Conservation (phyloP, 1,139 yeast genomes). For the Taphrina pruni region DNA sequence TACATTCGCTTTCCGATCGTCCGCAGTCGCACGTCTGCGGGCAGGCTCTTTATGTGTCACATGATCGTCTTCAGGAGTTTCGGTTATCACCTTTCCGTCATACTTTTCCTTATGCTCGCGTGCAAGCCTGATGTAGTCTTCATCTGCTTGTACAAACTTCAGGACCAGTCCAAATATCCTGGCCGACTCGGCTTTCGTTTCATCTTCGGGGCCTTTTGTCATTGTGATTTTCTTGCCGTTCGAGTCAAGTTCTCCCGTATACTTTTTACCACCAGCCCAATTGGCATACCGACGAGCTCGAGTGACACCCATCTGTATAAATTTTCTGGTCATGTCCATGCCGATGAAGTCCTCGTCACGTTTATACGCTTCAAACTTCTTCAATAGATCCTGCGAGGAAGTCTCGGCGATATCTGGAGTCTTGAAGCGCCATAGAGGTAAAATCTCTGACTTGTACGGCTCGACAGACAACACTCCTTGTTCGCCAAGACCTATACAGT, state of each 20-base stretch:
- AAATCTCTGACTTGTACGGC: slow-evolving; percentile 38
- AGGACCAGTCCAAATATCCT: slow-evolving; percentile 33
- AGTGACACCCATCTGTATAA: slow-evolving; percentile 41
- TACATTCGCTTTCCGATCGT: neutral
- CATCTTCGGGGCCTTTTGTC: slow-evolving; percentile 31
- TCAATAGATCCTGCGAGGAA: slow-evolving; percentile 10
- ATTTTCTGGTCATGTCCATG: slow-evolving; percentile 40
- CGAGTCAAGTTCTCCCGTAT: slow-evolving; percentile 28
- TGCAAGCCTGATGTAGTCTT: slow-evolving; percentile 6
- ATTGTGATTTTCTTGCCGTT: slow-evolving; percentile 33
- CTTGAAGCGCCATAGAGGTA: slow-evolving; percentile 39
- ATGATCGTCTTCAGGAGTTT: slow-evolving; percentile 12
- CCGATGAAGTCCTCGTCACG: slow-evolving; percentile 31
- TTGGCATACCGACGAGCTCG: slow-evolving; percentile 40
- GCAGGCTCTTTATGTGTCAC: neutral
- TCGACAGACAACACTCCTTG: slow-evolving; percentile 39
- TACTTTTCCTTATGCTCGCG: slow-evolving; percentile 14
- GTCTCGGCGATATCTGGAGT: slow-evolving; percentile 30
- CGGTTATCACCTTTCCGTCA: neutral
- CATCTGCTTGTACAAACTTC: slow-evolving; percentile 21
- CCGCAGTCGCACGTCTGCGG: neutral
- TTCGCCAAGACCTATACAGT: slow-evolving; percentile 37
- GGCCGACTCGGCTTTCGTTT: slow-evolving; percentile 36
- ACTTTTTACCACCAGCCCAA: slow-evolving; percentile 37
- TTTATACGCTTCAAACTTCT: slow-evolving; percentile 23